These are phyloP conservation scores for Pseudozyma pruni DNA, from an alignment of 1,284 basidiomycete genomes.

Conservation along the genomic window DNA sequence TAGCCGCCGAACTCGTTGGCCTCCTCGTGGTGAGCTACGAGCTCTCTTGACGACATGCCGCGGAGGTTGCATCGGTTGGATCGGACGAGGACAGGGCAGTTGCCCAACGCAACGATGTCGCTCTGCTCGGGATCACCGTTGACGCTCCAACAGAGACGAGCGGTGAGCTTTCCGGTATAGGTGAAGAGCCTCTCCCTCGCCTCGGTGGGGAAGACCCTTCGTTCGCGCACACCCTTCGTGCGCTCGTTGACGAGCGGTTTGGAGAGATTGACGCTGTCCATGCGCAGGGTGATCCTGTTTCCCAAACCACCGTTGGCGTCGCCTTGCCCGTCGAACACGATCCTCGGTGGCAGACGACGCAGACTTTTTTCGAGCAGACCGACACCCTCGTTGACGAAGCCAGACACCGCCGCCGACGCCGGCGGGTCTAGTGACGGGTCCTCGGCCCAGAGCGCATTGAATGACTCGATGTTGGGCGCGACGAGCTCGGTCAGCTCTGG, in stretches of 20 bases:
- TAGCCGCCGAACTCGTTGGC: conserved; percentile 98
- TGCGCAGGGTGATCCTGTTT: conserved; percentile 77
- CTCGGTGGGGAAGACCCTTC: conserved; percentile 79
- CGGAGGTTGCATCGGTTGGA: conserved; percentile 94
- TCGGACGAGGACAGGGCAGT: conserved; percentile 96
- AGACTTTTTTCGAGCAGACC: conserved; percentile 85
- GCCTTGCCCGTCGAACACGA: conserved; percentile 84
- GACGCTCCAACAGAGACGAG: conserved; percentile 87
- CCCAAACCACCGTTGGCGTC: conserved; percentile 60
- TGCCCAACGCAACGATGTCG: conserved; percentile 86
- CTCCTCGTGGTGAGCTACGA: conserved; percentile 92
- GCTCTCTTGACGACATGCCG: conserved; percentile 82
- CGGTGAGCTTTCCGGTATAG: conserved; percentile 90
- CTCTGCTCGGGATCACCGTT: conserved; percentile 79
- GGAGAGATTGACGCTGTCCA: conserved; percentile 85
- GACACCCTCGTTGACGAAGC: conserved; percentile 74
- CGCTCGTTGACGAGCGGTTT: conserved; percentile 88
- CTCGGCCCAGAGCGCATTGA: conserved; percentile 79
- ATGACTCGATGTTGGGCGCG: conserved; percentile 91
- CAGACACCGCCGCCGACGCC: conserved; percentile 78
- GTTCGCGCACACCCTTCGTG: conserved; percentile 79
- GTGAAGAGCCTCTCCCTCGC: conserved; percentile 86
- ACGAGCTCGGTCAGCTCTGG: conserved; percentile 92
- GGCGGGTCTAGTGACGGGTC: conserved; percentile 61
- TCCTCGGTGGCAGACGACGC: conserved; percentile 86